Percentiles rank a stretch among this genome's conserved stretches.
Evolutionary conservation across 495 filamentous ascomycete genomes (phyloP).

Genomic region (Daldinia childiae): DNA sequence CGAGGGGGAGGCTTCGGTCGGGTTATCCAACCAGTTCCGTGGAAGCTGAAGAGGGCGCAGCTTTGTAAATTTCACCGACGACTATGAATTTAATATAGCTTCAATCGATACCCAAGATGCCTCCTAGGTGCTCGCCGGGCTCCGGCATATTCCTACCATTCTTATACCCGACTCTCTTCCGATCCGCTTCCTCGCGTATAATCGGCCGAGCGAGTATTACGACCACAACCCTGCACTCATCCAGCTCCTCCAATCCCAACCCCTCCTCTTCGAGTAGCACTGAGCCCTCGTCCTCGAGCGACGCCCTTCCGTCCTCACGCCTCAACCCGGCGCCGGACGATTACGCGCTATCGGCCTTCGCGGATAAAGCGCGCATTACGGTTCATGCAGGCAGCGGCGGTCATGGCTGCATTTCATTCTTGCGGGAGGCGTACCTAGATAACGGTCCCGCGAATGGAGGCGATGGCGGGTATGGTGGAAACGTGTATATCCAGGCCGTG

Average conservation of each 20-base stretch:
- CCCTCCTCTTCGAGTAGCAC: slow-evolving; percentile 38
- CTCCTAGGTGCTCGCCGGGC: slow-evolving; percentile 54
- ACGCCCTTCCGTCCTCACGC: slow-evolving; percentile 60
- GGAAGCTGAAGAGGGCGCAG: neutral
- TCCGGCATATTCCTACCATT: slow-evolving; percentile 68
- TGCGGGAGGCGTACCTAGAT: slow-evolving; percentile 86
- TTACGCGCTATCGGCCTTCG: slow-evolving; percentile 82
- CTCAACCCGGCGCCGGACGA: slow-evolving; percentile 83
- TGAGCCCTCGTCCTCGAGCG: slow-evolving; percentile 40
- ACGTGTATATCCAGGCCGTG: slow-evolving; percentile 92
- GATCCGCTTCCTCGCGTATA: slow-evolving; percentile 45
- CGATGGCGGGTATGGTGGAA: slow-evolving; percentile 90
- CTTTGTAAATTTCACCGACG: neutral
- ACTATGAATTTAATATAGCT: slow-evolving; percentile 26
- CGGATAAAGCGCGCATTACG: slow-evolving; percentile 82
- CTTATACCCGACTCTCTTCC: slow-evolving; percentile 68
- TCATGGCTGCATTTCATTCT: slow-evolving; percentile 91
- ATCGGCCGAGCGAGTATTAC: slow-evolving; percentile 38
- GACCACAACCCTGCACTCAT: slow-evolving; percentile 38
- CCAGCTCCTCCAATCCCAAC: slow-evolving; percentile 32
- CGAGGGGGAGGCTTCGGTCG: neutral
- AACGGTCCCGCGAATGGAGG: slow-evolving; percentile 97
- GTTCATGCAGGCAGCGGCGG: slow-evolving; percentile 83
- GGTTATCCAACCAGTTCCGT: slow-evolving; percentile 7
- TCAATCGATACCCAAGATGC: slow-evolving; percentile 48